Evolutionary conservation across 2,329 filamentous ascomycete genomes (phyloP), one percentile per base, ranked within the genome.

Genomic region (Fulvia fulva): DNA sequence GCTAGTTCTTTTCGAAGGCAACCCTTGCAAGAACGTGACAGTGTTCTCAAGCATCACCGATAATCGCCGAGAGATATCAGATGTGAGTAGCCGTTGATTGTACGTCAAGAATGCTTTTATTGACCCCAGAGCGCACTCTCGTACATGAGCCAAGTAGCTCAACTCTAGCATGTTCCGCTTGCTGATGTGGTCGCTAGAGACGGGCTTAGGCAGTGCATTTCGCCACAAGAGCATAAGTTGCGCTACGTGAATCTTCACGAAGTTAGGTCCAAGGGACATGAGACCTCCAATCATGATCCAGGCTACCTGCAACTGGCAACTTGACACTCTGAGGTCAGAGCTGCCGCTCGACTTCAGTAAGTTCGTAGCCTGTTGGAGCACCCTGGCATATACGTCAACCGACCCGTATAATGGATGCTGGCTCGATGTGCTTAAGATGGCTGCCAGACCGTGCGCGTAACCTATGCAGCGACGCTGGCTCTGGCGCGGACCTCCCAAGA

Each of bases 261-360:
- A 99, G 73, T 96, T 97, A 3, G 94, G 93, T 0, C 94, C 94
- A 0, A 99, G 82, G 0, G 92, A 91, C 93, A 97, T 97, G 55
- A 99, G 78, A 0, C 95, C 94, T 37, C 95, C 94, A 49, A 99
- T 96, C 57, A 99, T 79, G 50, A 96, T 95, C 93, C 94, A 99
- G 5, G 94, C 94, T 2, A 99, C 92, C 71, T 99, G 94, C 23
- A 99, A 91, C 70, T 99, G 94, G 1, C 91, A 96, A 68, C 90
- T 90, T 6, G 94, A 96, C 34, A 94, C 86, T 26, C 93, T 87
- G 54, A 99, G 79, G 71, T 99, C 93, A 1, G 91, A 94, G 70
- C 91, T 90, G 47, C 91, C 87, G 72, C 91, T 97, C 0, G 89
- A 92, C 74, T 99, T 99, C 41, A 99, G 82, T 26, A 99, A 79